phyloP scores from a whole-genome alignment of 345 rosid species.

The Populus alba region DNA sequence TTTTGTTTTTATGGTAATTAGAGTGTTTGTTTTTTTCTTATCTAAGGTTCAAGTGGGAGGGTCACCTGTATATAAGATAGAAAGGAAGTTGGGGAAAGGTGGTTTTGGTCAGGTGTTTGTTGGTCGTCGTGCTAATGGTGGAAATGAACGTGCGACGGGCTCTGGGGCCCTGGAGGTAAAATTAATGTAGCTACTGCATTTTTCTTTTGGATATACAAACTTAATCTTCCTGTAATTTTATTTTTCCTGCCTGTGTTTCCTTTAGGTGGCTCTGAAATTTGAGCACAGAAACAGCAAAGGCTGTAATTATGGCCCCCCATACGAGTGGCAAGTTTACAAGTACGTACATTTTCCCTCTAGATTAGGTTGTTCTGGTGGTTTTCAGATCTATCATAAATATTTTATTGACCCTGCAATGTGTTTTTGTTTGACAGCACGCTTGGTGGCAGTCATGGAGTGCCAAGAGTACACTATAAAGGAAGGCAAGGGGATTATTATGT shows the following conservation, averaged over 20 bases:
- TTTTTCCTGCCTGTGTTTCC: not conserved
- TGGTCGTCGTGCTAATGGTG: conserved; percentile 33
- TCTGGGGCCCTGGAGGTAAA: conserved; percentile 80
- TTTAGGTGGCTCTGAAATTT: conserved; percentile 36
- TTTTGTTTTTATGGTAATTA: not conserved
- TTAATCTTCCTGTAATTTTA: not conserved
- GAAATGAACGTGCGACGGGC: conserved; percentile 39
- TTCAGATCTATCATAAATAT: not conserved
- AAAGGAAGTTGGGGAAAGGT: conserved; percentile 37
- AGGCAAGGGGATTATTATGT: conserved; percentile 34
- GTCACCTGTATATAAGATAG: conserved; percentile 30
- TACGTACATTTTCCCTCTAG: not conserved
- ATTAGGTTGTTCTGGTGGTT: not conserved
- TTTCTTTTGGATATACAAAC: not conserved
- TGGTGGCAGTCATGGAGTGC: conserved; percentile 57
- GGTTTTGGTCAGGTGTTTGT: conserved; percentile 40
- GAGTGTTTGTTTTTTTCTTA: conserved; percentile 2
- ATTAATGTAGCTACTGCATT: not conserved
- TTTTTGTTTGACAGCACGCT: conserved; percentile 57
- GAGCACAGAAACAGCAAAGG: conserved; percentile 39
- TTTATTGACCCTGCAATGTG: not conserved
- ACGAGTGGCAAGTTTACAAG: conserved; percentile 39
- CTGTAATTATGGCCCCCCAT: conserved; percentile 39
- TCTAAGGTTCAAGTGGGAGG: conserved; percentile 36
- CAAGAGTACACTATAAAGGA: conserved; percentile 34